These are phyloP conservation scores for Gymnopilus junonius DNA, from an alignment of 768 basidiomycete species.

Conservation along the genomic window DNA sequence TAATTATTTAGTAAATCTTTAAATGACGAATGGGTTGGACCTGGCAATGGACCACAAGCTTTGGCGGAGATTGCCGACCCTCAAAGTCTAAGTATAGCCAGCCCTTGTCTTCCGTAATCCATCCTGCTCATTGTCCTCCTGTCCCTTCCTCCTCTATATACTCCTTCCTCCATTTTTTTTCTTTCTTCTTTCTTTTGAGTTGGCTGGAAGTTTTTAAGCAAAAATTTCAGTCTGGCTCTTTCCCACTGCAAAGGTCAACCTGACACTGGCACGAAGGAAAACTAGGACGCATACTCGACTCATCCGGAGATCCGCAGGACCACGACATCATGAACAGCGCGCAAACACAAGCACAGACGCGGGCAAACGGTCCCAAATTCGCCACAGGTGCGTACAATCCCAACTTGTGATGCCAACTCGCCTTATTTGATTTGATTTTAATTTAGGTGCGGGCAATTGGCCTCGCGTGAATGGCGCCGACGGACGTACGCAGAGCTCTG, in stretches of 20 bases:
- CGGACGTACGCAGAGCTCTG: slow-evolving; percentile 40
- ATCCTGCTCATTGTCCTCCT: neutral
- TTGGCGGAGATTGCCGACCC: too few species aligned
- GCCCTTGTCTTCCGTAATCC: neutral
- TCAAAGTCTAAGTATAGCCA: too few species aligned
- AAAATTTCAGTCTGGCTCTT: neutral
- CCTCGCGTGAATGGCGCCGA: slow-evolving; percentile 19
- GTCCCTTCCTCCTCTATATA: neutral
- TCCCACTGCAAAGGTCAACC: neutral
- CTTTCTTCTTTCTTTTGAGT: neutral
- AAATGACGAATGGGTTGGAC: too few species aligned
- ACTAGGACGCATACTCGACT: neutral
- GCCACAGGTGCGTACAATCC: slow-evolving; percentile 5
- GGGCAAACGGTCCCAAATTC: slow-evolving; percentile 12
- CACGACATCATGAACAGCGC: neutral
- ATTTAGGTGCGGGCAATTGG: slow-evolving; percentile 39
- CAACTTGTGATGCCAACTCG: neutral
- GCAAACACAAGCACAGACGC: slow-evolving; percentile 9
- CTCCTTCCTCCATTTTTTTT: neutral
- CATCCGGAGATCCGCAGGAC: neutral
- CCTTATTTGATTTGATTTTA: neutral
- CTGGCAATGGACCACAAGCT: too few species aligned
- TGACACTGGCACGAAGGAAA: neutral
- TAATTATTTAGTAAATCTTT: too few species aligned
- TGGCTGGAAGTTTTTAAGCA: neutral